A percentile compares a stretch with the other conserved stretches of the same genome.
These are phyloP conservation scores for Leccinum arenicola DNA, from an alignment of 768 basidiomycete genomes.

Conservation along the genomic window DNA sequence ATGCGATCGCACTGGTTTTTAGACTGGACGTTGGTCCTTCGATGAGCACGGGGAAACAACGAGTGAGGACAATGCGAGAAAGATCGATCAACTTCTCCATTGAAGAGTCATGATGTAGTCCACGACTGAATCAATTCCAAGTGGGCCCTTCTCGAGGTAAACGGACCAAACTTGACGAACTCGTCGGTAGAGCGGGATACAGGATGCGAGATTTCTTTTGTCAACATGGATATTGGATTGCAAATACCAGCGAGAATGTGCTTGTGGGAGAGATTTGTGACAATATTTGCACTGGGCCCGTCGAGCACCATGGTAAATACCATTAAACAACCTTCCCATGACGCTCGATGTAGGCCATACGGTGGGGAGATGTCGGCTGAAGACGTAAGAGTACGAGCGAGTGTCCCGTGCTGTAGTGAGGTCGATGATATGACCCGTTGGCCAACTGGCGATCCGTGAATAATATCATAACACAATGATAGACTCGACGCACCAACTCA, in stretches of 20 bases:
- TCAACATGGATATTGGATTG: constrained; percentile 73
- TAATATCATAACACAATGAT: background rate
- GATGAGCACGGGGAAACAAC: constrained; percentile 90
- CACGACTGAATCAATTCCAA: constrained; percentile 59
- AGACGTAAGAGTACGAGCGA: constrained; percentile 87
- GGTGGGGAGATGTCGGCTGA: constrained; percentile 74
- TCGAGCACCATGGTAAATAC: constrained; percentile 96
- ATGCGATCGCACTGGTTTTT: constrained; percentile 92
- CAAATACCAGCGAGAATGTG: constrained; percentile 75
- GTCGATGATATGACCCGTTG: constrained; percentile 88
- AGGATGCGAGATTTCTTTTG: constrained; percentile 62
- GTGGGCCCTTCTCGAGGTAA: constrained; percentile 78
- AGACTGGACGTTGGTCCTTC: constrained; percentile 98
- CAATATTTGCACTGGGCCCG: constrained; percentile 59
- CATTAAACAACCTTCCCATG: constrained; percentile 98
- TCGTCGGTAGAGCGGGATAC: constrained; percentile 44
- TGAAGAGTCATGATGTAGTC: constrained; percentile 95
- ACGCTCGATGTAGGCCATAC: constrained; percentile 78
- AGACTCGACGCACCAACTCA: constrained; percentile 39
- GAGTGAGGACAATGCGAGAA: constrained; percentile 85
- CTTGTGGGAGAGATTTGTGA: constrained; percentile 69
- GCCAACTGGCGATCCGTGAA: constrained; percentile 64
- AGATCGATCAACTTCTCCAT: constrained; percentile 91
- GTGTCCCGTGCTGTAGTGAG: constrained; percentile 97
- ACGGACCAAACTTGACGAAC: constrained; percentile 85